These are phyloP conservation scores for Simmondsia chinensis DNA, from an alignment of 148 eudicot species.

Conservation along the genomic window DNA sequence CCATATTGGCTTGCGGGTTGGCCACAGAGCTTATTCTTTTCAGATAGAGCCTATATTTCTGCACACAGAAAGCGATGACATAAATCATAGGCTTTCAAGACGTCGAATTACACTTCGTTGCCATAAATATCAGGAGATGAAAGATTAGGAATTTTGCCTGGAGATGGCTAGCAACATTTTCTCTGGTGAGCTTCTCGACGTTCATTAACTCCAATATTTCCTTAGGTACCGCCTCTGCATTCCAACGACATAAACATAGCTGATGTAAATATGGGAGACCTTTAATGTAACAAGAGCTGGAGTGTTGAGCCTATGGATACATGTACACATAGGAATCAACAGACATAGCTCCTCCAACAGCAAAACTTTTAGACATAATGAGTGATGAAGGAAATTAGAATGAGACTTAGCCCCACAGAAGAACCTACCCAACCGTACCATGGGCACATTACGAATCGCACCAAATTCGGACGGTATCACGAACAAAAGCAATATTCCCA, in stretches of 20 bases:
- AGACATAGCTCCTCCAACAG: no score
- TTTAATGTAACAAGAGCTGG: background rate
- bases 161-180: constrained; percentile 78
- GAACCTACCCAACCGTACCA: no score
- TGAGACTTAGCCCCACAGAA: no score
- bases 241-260: background rate
- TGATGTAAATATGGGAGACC: background rate
- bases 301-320: no score
- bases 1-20: constrained; percentile 57
- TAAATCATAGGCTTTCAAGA: constrained; percentile 2
- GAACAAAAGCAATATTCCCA: no score
- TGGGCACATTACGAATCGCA: no score
- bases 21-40: constrained; percentile 42
- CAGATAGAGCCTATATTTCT: constrained; percentile 65
- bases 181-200: constrained; percentile 55
- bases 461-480: no score
- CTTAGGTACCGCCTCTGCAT: constrained; percentile 70
- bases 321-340: no score
- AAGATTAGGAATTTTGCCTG: constrained; percentile 28
- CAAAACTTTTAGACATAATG: no score
- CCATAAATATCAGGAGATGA: background rate
- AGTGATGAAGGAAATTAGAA: no score
- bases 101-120: background rate
- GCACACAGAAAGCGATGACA: constrained; percentile 4
- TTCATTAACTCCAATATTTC: constrained; percentile 62